Evolutionary conservation across 2,329 filamentous ascomycete genomes (phyloP), one percentile per base, ranked within the genome.

Genomic region (Phialophora tarda): DNA sequence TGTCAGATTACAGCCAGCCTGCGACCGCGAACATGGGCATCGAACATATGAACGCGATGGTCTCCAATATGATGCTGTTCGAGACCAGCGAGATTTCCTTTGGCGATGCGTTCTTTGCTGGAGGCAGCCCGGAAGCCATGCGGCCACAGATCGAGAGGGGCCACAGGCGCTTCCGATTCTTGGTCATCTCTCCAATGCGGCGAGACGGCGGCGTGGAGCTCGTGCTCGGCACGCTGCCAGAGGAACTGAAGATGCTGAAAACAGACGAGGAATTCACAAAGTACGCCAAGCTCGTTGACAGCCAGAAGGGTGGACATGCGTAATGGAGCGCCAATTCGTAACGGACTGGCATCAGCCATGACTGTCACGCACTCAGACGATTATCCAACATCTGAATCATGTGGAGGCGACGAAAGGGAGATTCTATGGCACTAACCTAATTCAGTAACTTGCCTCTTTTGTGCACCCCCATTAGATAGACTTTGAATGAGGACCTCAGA

Each of bases 61-160:
- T 62, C 8, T 62, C 59, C 17, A 62, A 62, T 21, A 62, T 62
- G 59, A 62, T 62, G 17, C 28, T 62, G 14, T 62, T n/a, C 2
- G 47, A 62, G 26, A n/a, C 50, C 24, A 24, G 12, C 4, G 59
- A 55, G 10, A 54, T 41, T 38, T 57, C 54, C 32, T 57, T 57
- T 44, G 54, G 54, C 8, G 54, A 57, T 4, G 28, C 14, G 6
- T 69, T 75, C 32, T 74, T 74, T 44, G 72, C 62, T 30, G 67
- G 69, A 30, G 73, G 74, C 21, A 67, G 55, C 3, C 74, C 75
- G 1, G 69, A 74, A 56, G 66, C 68, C 3, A 63, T 76, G 69
- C 53, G 75, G 48, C 74, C 74, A 6, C 74, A 74, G 63, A 63
- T 75, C 3, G 73, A 75, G 14, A 72, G 74, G 4, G 71, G 69